A percentile compares a stretch with the other conserved stretches of the same genome.
These are phyloP conservation scores for Ambrosiella cleistominuta DNA, from an alignment of 2,329 filamentous ascomycete genomes.

Conservation along the genomic window DNA sequence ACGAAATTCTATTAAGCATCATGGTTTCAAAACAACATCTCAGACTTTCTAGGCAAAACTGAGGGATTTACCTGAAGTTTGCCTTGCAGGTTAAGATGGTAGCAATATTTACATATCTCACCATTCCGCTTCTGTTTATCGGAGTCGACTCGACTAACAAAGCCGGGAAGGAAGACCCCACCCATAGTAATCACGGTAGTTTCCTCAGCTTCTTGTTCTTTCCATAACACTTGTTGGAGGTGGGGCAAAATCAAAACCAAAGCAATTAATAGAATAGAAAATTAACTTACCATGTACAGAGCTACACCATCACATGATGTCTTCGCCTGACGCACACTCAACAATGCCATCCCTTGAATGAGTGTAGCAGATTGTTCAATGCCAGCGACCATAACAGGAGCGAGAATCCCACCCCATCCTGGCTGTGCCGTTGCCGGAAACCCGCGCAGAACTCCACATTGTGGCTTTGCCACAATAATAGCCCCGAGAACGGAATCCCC, in stretches of 20 bases:
- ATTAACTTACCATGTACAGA: constrained; percentile 55
- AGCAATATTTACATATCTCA: too few relatives aligned
- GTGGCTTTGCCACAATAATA: constrained; percentile 1
- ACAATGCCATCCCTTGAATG: constrained; percentile 30
- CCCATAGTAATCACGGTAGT: too few relatives aligned
- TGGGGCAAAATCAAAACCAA: background rate
- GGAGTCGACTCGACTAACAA: too few relatives aligned
- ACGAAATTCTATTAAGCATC: too few relatives aligned
- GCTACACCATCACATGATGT: constrained; percentile 55
- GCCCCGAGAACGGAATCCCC: constrained; percentile 32
- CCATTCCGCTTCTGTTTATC: too few relatives aligned
- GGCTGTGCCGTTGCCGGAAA: background rate
- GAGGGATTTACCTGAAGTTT: too few relatives aligned
- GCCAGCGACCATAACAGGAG: constrained; percentile 55
- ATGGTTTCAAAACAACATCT: too few relatives aligned
- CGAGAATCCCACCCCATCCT: constrained; percentile 56
- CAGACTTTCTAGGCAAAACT: too few relatives aligned
- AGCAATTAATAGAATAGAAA: background rate
- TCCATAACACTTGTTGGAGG: too few relatives aligned
- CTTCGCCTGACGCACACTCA: constrained; percentile 71
- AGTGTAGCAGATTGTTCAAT: constrained; percentile 45
- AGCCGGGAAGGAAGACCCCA: too few relatives aligned
- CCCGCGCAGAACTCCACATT: background rate
- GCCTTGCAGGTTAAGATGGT: too few relatives aligned
- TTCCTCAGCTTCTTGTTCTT: too few relatives aligned